phyloP scores from a whole-genome alignment of 2,329 filamentous ascomycete species.

The Colletotrichum cereale region DNA sequence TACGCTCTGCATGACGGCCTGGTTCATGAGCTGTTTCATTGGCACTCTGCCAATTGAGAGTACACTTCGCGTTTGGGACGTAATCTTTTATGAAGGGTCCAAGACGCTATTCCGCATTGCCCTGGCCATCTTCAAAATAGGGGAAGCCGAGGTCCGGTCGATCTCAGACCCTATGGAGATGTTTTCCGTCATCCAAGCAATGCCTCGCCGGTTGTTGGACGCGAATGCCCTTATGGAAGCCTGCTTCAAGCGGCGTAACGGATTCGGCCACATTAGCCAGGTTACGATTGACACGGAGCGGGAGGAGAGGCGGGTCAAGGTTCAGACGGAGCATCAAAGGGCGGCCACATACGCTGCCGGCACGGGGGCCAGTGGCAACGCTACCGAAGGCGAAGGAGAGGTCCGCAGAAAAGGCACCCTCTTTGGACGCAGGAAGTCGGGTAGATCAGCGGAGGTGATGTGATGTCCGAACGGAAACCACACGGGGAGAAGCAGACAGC shows the following conservation, averaged over 20 bases:
- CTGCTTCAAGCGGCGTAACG: slow-evolving; percentile 83
- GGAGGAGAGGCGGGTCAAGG: slow-evolving; percentile 72
- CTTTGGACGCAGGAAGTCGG: slow-evolving; percentile 58
- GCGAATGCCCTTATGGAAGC: slow-evolving; percentile 85
- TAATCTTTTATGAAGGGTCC: slow-evolving; percentile 94
- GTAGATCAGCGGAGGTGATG: slow-evolving; percentile 32
- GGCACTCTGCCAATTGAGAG: slow-evolving; percentile 93
- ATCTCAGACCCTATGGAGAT: slow-evolving; percentile 93
- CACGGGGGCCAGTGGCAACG: slow-evolving; percentile 48
- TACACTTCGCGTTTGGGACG: slow-evolving; percentile 92
- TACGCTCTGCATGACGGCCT: slow-evolving; percentile 91
- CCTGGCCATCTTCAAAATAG: slow-evolving; percentile 89
- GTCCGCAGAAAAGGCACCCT: slow-evolving; percentile 58
- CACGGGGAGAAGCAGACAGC: slow-evolving; percentile 5
- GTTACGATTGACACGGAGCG: slow-evolving; percentile 83
- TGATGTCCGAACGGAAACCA: slow-evolving; percentile 7
- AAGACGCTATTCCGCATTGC: slow-evolving; percentile 95
- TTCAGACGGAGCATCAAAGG: slow-evolving; percentile 55
- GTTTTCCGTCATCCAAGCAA: slow-evolving; percentile 91
- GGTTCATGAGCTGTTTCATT: slow-evolving; percentile 98
- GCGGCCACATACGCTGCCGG: slow-evolving; percentile 42
- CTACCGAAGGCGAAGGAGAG: slow-evolving; percentile 50
- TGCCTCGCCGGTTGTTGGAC: slow-evolving; percentile 85
- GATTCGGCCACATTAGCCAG: slow-evolving; percentile 85
- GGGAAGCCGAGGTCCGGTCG: slow-evolving; percentile 82